Evolutionary conservation across 1,284 basidiomycete species (phyloP).

Genomic region (Leccinum subatratum): DNA sequence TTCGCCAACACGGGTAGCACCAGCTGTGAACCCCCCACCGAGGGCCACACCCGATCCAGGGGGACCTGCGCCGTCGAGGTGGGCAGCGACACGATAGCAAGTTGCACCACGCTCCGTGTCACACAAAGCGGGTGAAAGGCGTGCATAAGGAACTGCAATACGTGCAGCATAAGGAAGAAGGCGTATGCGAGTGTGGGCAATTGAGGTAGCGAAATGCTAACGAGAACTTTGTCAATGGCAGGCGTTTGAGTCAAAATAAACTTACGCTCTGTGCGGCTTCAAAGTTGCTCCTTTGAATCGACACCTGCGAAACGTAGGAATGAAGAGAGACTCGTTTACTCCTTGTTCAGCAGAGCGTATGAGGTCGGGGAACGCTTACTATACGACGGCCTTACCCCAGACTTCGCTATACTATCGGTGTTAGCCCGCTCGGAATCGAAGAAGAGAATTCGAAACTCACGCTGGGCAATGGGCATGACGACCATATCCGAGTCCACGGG

Average conservation of each 20-base stretch:
- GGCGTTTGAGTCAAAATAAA: not conserved
- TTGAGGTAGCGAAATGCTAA: constrained; percentile 50
- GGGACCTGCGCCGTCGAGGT: constrained; percentile 35
- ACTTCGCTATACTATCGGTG: too few species aligned
- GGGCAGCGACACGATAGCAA: constrained; percentile 59
- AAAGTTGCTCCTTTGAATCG: constrained; percentile 63
- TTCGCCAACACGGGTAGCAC: constrained; percentile 57
- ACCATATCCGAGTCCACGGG: too few species aligned
- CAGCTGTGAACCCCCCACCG: constrained; percentile 48
- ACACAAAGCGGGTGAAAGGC: constrained; percentile 61
- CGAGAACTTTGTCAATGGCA: not conserved
- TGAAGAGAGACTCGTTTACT: constrained; percentile 1
- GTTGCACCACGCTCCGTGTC: constrained; percentile 46
- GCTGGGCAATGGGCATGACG: too few species aligned
- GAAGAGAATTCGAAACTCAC: too few species aligned
- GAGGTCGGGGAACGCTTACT: too few species aligned
- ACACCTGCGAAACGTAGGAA: constrained; percentile 39
- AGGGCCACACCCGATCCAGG: constrained; percentile 13
- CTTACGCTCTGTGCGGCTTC: constrained; percentile 49
- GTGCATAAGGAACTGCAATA: constrained; percentile 63
- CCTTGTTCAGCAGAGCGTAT: too few species aligned
- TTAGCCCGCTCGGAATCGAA: too few species aligned
- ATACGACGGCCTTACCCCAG: too few species aligned
- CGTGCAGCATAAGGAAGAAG: constrained; percentile 60
- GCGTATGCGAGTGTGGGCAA: constrained; percentile 62